Conservation (phyloP, 164 flowering plant species). For the Sextonia rubra region DNA sequence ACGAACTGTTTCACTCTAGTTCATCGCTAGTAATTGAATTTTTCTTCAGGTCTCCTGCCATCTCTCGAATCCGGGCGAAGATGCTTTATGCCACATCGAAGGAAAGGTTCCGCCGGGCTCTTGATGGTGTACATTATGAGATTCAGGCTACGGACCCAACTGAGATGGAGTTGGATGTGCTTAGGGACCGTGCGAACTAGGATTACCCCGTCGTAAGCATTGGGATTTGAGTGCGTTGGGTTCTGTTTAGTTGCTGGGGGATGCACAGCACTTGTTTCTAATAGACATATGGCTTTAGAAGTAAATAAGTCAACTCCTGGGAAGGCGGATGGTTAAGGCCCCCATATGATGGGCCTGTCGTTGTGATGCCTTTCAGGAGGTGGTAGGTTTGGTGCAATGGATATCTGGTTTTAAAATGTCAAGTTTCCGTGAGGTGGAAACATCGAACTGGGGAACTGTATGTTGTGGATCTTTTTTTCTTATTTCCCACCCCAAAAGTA, state of each 20-base stretch:
- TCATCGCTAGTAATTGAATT: no score
- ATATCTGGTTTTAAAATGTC: not conserved
- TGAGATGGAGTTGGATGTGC: constrained; percentile 76
- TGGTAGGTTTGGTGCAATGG: constrained; percentile 12
- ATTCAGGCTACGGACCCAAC: constrained; percentile 86
- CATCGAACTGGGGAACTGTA: not conserved
- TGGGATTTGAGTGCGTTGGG: not conserved
- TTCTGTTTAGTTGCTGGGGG: not conserved
- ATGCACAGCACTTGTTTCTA: constrained; percentile 14
- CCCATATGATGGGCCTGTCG: constrained; percentile 15
- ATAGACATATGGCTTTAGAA: constrained; percentile 6
- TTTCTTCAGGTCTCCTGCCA: constrained; percentile 59
- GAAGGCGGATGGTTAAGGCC: constrained; percentile 35
- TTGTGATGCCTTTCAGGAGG: constrained; percentile 41
- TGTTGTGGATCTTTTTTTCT: not conserved
- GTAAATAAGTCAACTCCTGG: constrained; percentile 25
- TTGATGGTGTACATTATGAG: constrained; percentile 72
- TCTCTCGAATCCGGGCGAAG: constrained; percentile 63
- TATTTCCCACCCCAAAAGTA: no score
- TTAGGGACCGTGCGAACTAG: constrained; percentile 53
- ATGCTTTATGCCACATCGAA: constrained; percentile 85
- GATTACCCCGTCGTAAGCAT: not conserved
- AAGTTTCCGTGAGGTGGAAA: not conserved
- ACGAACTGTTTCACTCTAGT: not conserved
- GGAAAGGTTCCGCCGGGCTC: constrained; percentile 59